Evolutionary conservation across 1,284 basidiomycete species (phyloP), one percentile per base, ranked within the genome.

Genomic region (Malassezia pachydermatis): DNA sequence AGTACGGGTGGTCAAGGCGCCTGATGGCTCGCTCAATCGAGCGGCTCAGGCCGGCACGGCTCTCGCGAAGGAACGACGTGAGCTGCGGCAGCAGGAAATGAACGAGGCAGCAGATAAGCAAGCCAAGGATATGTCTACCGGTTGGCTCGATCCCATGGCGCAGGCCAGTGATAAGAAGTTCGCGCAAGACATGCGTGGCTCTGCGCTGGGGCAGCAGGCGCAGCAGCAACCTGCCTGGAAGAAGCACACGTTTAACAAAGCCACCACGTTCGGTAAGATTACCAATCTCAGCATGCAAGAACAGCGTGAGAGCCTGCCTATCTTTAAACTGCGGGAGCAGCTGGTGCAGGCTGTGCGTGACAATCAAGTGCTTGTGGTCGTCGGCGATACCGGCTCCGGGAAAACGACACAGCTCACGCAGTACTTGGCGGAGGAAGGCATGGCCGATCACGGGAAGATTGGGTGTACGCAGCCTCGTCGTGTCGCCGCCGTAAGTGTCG

Each of bases 401-500:
- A 92, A 92, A 73, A 90, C 88, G 11, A 72, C 70, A 34, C 88
- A 92, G 70, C 88, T 92, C 84, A 84, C 84, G 1, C 88, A 92
- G 73, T 92, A 89, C 65, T 78, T 92, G 32, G 87, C 87, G 5
- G 88, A 92, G 73, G 79, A 84, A 50, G 88, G 88, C 0, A 86
- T 84, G 59, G 83, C 86, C 2, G 88, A 94, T 63, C 79, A 74
- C 55, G 86, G 88, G 49, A 83, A 83, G 60, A 89, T 98, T 58
- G 92, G 90, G 4, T 96, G 92, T 68, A 98, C 92, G 1, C 92
- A 98, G 73, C 92, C 92, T 33, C 84, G 92, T 76, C 89, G 90
- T 78, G 92, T 98, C 13, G 92, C 92, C 24, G 92, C 92, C 8
- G 94, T 96, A 79, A 95, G 89, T n/a, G 92, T 98, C 5, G 92